Evolutionary conservation across 169 alveolate species (phyloP).

Genomic region (Babesia gibsoni): DNA sequence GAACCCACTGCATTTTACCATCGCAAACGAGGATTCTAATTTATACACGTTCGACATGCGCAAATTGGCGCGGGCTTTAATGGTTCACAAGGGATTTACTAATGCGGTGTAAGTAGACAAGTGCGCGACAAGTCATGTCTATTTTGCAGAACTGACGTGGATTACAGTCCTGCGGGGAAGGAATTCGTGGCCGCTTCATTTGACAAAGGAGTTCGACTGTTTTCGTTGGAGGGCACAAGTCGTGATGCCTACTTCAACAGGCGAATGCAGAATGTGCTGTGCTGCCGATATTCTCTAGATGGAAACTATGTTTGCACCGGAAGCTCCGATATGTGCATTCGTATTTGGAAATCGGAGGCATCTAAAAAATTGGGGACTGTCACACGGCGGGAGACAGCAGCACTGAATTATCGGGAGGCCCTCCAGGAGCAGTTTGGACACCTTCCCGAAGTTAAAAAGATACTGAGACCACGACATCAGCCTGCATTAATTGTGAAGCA

Average conservation of each 20-base stretch:
- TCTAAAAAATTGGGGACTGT: conserved; percentile 70
- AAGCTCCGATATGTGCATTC: conserved; percentile 93
- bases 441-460: conserved; percentile 82
- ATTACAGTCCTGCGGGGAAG: conserved; percentile 94
- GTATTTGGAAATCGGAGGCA: conserved; percentile 93
- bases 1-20: conserved; percentile 94
- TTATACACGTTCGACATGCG: conserved; percentile 97
- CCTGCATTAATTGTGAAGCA: conserved; percentile 79
- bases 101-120: conserved; percentile 79
- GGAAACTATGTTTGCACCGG: conserved; percentile 93
- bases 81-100: conserved; percentile 91
- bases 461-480: conserved; percentile 83
- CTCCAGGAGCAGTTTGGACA: conserved; percentile 79
- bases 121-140: neutral
- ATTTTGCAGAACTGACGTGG: conserved; percentile 85
- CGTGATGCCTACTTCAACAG: conserved; percentile 95
- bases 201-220: conserved; percentile 95
- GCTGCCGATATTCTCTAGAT: conserved; percentile 91
- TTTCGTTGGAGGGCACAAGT: conserved; percentile 87
- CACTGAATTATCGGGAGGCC: conserved; percentile 81
- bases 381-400: conserved; percentile 76
- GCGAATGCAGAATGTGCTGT: conserved; percentile 93
- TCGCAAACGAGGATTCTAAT: conserved; percentile 97
- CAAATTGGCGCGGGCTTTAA: conserved; percentile 86
- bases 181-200: conserved; percentile 96